Percentiles rank a stretch among this genome's conserved stretches.
Evolutionary conservation across 768 basidiomycete genomes (phyloP).

Genomic region (Termitomyces sp.): DNA sequence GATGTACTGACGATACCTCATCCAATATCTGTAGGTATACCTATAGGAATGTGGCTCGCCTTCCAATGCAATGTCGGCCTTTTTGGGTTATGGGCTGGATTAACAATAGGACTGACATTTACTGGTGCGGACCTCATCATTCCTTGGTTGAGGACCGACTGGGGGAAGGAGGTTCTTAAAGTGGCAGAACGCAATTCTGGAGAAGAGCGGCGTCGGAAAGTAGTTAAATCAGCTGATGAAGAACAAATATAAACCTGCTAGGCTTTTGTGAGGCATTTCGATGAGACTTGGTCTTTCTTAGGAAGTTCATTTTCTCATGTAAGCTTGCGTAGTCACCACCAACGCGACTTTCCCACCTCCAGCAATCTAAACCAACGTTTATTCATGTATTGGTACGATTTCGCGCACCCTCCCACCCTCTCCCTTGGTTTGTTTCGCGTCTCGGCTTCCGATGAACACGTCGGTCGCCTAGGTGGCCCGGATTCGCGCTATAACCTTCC

Average conservation of each 20-base stretch:
- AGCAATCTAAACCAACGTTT: no score
- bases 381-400: no score
- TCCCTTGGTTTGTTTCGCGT: no score
- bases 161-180: conserved; percentile 6
- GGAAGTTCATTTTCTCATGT: no score
- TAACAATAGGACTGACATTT: conserved; percentile 4
- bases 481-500: no score
- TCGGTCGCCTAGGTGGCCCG: no score
- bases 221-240: neutral
- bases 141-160: conserved; percentile 7
- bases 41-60: conserved; percentile 4
- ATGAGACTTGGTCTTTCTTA: no score
- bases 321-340: no score
- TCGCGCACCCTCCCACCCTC: no score
- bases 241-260: neutral
- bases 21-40: neutral
- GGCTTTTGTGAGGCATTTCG: no score
- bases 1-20: neutral
- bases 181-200: conserved; percentile 1
- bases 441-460: no score
- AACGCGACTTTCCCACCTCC: no score
- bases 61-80: conserved; percentile 5
- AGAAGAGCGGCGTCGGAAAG: neutral
- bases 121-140: neutral
- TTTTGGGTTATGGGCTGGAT: conserved; percentile 8